These are phyloP conservation scores for Cyclotella sp. DNA, from an alignment of 108 stramenopile genomes.

Conservation along the genomic window DNA sequence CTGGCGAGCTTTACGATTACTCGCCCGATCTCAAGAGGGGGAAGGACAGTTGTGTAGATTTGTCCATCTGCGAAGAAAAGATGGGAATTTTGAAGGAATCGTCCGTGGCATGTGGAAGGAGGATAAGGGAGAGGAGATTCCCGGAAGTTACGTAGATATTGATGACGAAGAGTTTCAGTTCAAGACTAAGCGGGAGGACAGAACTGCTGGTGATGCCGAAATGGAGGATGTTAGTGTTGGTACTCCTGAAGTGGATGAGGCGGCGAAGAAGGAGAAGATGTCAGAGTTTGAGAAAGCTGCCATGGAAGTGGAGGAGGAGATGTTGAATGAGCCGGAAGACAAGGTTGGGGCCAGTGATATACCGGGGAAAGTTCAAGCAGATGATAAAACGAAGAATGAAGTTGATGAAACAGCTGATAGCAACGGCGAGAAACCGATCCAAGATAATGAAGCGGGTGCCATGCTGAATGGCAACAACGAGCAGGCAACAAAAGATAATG, in stretches of 20 bases:
- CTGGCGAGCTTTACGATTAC: constrained; percentile 80
- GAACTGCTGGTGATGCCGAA: constrained; percentile 11
- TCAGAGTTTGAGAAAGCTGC: constrained; percentile 42
- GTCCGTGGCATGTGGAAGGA: constrained; percentile 69
- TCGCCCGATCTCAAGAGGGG: constrained; percentile 60
- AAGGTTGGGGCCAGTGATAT: background rate
- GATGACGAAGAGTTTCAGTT: constrained; percentile 13
- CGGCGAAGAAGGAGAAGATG: constrained; percentile 40
- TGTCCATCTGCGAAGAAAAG: constrained; percentile 40
- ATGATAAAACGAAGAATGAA: background rate
- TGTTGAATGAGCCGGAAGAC: constrained; percentile 28
- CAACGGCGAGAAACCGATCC: background rate
- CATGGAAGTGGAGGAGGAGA: constrained; percentile 45
- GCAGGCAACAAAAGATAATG: background rate
- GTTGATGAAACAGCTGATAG: background rate
- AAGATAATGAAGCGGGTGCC: background rate
- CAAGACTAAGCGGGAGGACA: background rate
- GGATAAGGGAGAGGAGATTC: constrained; percentile 62
- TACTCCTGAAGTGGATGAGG: constrained; percentile 31
- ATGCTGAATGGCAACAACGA: background rate
- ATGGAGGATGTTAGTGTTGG: constrained; percentile 52
- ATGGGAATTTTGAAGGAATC: constrained; percentile 74
- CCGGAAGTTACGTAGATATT: constrained; percentile 39
- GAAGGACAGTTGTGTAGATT: constrained; percentile 37
- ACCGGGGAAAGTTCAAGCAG: background rate